These are phyloP conservation scores for Penicillium sclerotigenum DNA, from an alignment of 2,329 filamentous ascomycete species.

Conservation along the genomic window DNA sequence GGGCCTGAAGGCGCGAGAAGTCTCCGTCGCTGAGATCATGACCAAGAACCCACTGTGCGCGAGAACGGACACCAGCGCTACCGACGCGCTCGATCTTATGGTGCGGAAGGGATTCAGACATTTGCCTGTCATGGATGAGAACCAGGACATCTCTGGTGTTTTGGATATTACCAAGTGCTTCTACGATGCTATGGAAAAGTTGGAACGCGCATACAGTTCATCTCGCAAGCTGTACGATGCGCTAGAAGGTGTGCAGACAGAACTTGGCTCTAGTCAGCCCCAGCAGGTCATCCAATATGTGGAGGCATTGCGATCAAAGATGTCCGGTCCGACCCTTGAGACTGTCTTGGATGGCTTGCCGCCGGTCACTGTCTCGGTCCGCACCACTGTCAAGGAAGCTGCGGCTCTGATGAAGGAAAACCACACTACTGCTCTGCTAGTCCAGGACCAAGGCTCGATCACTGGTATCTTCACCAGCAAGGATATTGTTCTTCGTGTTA, in stretches of 20 bases:
- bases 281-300: slow-evolving; percentile 99
- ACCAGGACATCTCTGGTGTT: slow-evolving; percentile 97
- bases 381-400: slow-evolving; percentile 94
- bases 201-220: slow-evolving; percentile 94
- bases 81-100: slow-evolving; percentile 96
- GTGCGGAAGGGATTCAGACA: slow-evolving; percentile 97
- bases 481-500: slow-evolving; percentile 95
- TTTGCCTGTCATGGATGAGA: slow-evolving; percentile 98
- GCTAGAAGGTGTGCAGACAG: slow-evolving; percentile 93
- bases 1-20: slow-evolving; percentile 80
- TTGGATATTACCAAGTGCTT: slow-evolving; percentile 99
- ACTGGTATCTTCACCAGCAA: slow-evolving; percentile 99
- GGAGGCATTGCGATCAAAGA: slow-evolving; percentile 88
- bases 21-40: slow-evolving; percentile 98
- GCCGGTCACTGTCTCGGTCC: slow-evolving; percentile 89
- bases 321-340: slow-evolving; percentile 96
- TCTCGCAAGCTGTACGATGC: slow-evolving; percentile 98
- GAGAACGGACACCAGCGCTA: slow-evolving; percentile 94
- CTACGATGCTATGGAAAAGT: slow-evolving; percentile 99
- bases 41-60: slow-evolving; percentile 98
- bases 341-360: slow-evolving; percentile 88
- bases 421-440: slow-evolving; percentile 92
- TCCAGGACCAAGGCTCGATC: slow-evolving; percentile 94
- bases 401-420: slow-evolving; percentile 98
- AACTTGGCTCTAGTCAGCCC: slow-evolving; percentile 90